Percentiles rank a stretch among this genome's conserved stretches.
These are phyloP conservation scores for Laetiporus sulphureus DNA, from an alignment of 1,284 basidiomycete species.

Conservation along the genomic window DNA sequence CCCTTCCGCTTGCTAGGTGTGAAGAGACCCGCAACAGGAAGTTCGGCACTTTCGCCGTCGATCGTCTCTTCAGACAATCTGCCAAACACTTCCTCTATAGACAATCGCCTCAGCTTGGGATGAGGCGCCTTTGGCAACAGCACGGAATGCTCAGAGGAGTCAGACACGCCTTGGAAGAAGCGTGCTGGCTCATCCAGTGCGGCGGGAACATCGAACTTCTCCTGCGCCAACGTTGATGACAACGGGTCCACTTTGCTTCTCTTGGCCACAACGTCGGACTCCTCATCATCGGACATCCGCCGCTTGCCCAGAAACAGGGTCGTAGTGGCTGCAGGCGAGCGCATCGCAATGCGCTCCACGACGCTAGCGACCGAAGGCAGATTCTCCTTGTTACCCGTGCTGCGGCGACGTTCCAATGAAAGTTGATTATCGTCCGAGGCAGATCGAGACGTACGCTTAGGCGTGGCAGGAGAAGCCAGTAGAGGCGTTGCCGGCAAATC, in stretches of 20 bases:
- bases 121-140: not conserved
- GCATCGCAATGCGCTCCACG: conserved; percentile 28
- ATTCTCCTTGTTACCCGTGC: conserved; percentile 40
- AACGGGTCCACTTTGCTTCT: conserved; percentile 25
- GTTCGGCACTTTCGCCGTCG: not conserved
- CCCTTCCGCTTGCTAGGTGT: conserved; percentile 43
- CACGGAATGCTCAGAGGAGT: not conserved
- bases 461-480: conserved; percentile 18
- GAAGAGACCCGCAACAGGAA: conserved; percentile 11
- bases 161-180: conserved; percentile 8
- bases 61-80: not conserved
- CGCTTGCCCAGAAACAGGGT: conserved; percentile 36
- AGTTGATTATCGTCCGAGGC: conserved; percentile 7
- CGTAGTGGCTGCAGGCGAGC: conserved; percentile 17
- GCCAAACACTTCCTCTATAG: not conserved
- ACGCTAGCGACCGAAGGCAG: conserved; percentile 22
- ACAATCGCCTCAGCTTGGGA: not conserved
- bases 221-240: too few species aligned
- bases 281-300: conserved; percentile 20
- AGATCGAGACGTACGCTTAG: conserved; percentile 18
- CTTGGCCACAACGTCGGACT: conserved; percentile 25
- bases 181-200: too few species aligned
- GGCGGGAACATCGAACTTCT: too few species aligned
- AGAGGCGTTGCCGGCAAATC: too few species aligned
- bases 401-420: conserved; percentile 11